A percentile compares a stretch with the other conserved stretches of the same genome.
Evolutionary conservation across 805 yeast genomes (phyloP).

Genomic region (Priceomyces carsonii): DNA sequence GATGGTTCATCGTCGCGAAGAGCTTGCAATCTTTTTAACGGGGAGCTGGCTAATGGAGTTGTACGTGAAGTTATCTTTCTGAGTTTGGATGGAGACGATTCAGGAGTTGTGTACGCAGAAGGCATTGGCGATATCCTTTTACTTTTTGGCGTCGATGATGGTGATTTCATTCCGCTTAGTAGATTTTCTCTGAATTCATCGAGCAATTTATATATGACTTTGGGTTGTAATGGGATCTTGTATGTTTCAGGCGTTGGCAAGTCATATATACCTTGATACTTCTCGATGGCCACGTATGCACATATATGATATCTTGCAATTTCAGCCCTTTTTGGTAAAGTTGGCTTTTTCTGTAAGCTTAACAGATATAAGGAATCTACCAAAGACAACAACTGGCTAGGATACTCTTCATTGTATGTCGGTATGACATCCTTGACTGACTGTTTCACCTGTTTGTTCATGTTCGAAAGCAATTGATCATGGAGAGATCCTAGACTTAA

Average conservation of each 20-base stretch:
- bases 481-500: neutral
- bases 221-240: conserved; percentile 60
- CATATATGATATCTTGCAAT: conserved; percentile 68
- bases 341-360: conserved; percentile 52
- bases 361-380: conserved; percentile 49
- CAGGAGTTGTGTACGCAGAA: conserved; percentile 12
- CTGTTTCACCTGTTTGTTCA: conserved; percentile 22
- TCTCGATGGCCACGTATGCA: conserved; percentile 60
- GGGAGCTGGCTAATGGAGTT: conserved; percentile 34
- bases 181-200: conserved; percentile 46
- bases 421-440: conserved; percentile 53
- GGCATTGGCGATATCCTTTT: conserved; percentile 21
- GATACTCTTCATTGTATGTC: conserved; percentile 44
- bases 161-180: conserved; percentile 24
- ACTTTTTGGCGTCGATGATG: conserved; percentile 18
- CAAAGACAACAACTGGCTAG: conserved; percentile 39
- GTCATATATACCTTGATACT: conserved; percentile 40
- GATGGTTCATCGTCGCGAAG: conserved; percentile 18
- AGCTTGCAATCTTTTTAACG: conserved; percentile 35
- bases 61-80: conserved; percentile 29
- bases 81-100: conserved; percentile 12
- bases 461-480: neutral
- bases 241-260: conserved; percentile 51
- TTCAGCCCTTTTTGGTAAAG: conserved; percentile 55
- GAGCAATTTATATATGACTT: conserved; percentile 40